Base-by-base conservation (phyloP, 2,329 filamentous ascomycete genomes). In the Stromatinia cepivora region DNA sequence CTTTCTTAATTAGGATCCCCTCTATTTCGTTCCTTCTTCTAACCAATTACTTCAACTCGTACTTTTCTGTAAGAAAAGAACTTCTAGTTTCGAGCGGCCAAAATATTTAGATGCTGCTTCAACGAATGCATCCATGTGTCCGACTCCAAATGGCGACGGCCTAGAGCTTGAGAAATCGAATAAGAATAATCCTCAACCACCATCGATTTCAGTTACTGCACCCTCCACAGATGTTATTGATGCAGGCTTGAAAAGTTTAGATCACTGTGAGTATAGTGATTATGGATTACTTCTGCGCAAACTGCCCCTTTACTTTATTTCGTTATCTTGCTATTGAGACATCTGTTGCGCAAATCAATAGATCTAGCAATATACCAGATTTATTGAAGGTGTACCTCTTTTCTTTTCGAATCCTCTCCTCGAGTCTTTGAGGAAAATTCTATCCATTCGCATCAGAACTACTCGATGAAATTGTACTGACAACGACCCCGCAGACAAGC, bases 221-320 rank as follows among this genome's bases (percentile, higher is more conserved):
- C 69, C 75, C 66, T 69, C 75, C 66, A 72, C 73, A 70, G 76
- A 77, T 68, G 80, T 81, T 28, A 81, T 84, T 57, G 91, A 94
- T 79, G 94, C 94, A 67, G 94, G 94, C 63, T 82, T 97, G 78
- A 88, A 87, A 79, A 93, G 90, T 79, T 82, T 93, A 70, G 88
- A 96, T 81, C 91, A 94, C 79, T 94, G 91, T 90, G 83, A 74
- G 73, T 72, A 36, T 68, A 34, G 66, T 62, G 66, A 54, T 53
- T 20, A 46, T 48, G 39, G 25, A 46, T 53, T 31, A 45, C 39
- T 28, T 39, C 46, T 42, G 34, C 57, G 53, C 68, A 13, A 46
- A 53, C 17, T 70, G 45, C 34, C 8, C 42, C 15, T 36, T 34
- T 10, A 22, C 34, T 46, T 20, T n/a, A 20, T 36, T 42, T 11